A percentile compares a stretch with the other conserved stretches of the same genome.
Evolutionary conservation across 805 yeast species (phyloP).

Genomic region (Danielozyma ontarioensis): DNA sequence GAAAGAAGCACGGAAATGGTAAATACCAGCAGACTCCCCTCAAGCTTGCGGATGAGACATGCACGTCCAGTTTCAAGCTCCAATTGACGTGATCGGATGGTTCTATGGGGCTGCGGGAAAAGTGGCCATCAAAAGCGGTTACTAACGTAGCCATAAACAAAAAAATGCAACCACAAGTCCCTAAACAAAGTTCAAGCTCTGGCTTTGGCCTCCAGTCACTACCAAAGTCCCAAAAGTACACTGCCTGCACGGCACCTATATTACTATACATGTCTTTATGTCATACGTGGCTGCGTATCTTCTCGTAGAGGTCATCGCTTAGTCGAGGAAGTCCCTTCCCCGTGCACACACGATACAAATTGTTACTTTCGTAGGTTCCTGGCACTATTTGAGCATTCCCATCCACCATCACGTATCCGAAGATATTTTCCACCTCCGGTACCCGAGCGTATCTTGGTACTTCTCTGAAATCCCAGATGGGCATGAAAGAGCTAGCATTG

Average conservation of each 20-base stretch:
- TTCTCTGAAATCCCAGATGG: conserved; percentile 65
- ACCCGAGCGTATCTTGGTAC: conserved; percentile 60
- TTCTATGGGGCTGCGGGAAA: no score
- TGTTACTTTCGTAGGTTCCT: conserved; percentile 52
- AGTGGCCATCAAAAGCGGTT: no score
- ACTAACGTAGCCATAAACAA: no score
- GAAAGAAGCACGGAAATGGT: conserved; percentile 11
- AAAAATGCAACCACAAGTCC: no score
- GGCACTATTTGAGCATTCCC: conserved; percentile 48
- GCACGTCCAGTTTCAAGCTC: neutral
- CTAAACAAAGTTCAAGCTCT: no score
- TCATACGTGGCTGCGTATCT: no score
- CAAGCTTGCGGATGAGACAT: conserved; percentile 33
- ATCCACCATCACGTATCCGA: conserved; percentile 65
- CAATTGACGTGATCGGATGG: no score
- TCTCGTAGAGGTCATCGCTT: conserved; percentile 45
- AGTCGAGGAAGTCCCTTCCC: conserved; percentile 46
- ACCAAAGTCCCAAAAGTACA: no score
- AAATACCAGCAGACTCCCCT: conserved; percentile 46
- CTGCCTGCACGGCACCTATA: no score
- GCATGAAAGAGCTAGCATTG: conserved; percentile 53
- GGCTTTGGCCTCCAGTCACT: no score
- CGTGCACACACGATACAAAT: conserved; percentile 49
- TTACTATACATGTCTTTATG: no score
- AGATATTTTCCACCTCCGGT: conserved; percentile 65